phyloP scores from a whole-genome alignment of 202 grass and related monocot genomes.

The Panicum hallii region DNA sequence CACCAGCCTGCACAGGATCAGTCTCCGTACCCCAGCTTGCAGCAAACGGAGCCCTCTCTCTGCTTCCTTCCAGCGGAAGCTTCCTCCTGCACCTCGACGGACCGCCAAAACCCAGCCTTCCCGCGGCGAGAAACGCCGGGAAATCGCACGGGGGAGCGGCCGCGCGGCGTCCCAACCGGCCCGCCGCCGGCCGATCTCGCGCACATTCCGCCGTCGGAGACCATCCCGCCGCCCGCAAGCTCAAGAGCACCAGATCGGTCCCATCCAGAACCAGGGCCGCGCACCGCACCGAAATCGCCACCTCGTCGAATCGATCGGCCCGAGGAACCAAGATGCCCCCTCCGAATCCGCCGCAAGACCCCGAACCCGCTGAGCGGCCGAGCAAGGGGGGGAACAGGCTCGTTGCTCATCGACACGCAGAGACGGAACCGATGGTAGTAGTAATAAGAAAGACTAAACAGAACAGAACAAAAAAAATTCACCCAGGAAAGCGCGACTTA shows the following conservation, averaged over 20 bases:
- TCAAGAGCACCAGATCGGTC: neutral
- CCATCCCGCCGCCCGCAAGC: neutral
- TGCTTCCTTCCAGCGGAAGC: constrained; percentile 35
- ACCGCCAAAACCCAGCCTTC: neutral
- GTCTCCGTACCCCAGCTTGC: neutral
- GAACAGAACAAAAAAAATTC: neutral
- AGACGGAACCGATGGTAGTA: neutral
- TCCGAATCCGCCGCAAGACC: neutral
- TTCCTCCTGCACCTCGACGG: neutral
- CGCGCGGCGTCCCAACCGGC: neutral
- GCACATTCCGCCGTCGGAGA: neutral
- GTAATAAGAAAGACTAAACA: neutral
- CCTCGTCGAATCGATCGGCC: constrained; percentile 2
- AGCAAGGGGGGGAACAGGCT: neutral
- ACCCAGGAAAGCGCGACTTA: neutral
- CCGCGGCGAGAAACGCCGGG: neutral
- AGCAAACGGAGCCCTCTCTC: neutral
- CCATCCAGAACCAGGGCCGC: neutral
- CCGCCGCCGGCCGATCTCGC: neutral
- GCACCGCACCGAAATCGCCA: neutral
- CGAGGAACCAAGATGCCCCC: no score
- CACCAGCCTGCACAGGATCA: neutral
- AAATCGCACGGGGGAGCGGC: neutral
- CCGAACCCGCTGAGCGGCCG: neutral
- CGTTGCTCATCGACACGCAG: neutral